These are phyloP conservation scores for Sclerotinia trifoliorum DNA, from an alignment of 2,329 filamentous ascomycete species.

Conservation along the genomic window DNA sequence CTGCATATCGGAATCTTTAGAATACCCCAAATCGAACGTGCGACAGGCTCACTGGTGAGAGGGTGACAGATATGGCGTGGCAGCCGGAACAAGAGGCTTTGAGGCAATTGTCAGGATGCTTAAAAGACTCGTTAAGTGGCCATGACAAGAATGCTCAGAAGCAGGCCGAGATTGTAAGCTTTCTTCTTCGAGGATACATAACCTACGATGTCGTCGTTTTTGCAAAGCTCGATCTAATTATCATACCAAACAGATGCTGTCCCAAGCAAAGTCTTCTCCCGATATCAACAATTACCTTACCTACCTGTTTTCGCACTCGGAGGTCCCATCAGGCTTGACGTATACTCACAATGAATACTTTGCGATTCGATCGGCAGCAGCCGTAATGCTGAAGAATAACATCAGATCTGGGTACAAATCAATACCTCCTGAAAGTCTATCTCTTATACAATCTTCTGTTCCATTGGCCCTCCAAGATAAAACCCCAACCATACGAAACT, in stretches of 20 bases:
- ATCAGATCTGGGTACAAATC: constrained; percentile 72
- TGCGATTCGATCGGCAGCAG: constrained; percentile 80
- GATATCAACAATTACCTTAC: constrained; percentile 98
- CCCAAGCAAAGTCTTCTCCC: constrained; percentile 80
- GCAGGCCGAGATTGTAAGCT: constrained; percentile 80
- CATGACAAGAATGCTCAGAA: constrained; percentile 78
- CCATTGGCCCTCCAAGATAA: constrained; percentile 78
- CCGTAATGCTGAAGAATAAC: constrained; percentile 95
- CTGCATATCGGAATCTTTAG: constrained; percentile 36
- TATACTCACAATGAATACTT: constrained; percentile 63
- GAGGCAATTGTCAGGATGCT: constrained; percentile 81
- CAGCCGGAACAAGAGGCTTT: constrained; percentile 85
- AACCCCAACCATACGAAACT: constrained; percentile 78
- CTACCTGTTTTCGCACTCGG: constrained; percentile 76
- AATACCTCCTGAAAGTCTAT: constrained; percentile 70
- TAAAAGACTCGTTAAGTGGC: constrained; percentile 88
- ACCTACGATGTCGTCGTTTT: neutral
- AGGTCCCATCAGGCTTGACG: constrained; percentile 59
- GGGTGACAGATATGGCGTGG: constrained; percentile 70
- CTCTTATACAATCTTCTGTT: constrained; percentile 76
- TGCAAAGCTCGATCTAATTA: constrained; percentile 16
- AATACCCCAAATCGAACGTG: constrained; percentile 27
- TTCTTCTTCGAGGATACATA: constrained; percentile 4
- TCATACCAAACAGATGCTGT: constrained; percentile 70
- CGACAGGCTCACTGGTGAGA: constrained; percentile 28